These are phyloP conservation scores for Strigomonas culicis DNA, from an alignment of 208 protist species.

Conservation along the genomic window DNA sequence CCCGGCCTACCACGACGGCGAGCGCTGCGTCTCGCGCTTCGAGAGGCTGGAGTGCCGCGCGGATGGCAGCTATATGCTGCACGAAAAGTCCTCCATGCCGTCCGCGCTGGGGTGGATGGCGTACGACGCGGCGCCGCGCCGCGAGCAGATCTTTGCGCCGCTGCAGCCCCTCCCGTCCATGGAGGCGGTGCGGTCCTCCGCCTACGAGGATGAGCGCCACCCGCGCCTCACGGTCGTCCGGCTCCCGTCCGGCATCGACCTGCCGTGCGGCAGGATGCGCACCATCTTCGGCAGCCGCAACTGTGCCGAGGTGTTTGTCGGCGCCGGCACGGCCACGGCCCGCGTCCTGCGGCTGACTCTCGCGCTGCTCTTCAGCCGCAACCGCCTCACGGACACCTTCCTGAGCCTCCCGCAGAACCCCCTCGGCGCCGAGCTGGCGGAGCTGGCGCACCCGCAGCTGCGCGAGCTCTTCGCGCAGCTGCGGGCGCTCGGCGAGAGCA, in stretches of 20 bases:
- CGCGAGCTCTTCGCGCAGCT: slow-evolving; percentile 30
- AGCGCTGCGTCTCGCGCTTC: slow-evolving; percentile 60
- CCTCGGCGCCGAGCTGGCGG: slow-evolving; percentile 30
- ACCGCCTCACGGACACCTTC: slow-evolving; percentile 33
- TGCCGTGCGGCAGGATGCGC: slow-evolving; percentile 20
- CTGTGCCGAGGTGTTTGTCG: slow-evolving; percentile 33
- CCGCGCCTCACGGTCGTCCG: slow-evolving; percentile 36
- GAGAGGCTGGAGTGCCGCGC: slow-evolving; percentile 26
- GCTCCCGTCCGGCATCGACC: slow-evolving; percentile 24
- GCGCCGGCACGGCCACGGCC: slow-evolving; percentile 35
- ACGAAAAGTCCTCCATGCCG: slow-evolving; percentile 26
- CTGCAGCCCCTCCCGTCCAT: slow-evolving; percentile 36
- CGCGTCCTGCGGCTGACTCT: slow-evolving; percentile 62
- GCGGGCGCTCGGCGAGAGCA: slow-evolving; percentile 12
- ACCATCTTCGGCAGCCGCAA: slow-evolving; percentile 28
- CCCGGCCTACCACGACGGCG: slow-evolving; percentile 48
- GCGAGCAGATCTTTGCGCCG: slow-evolving; percentile 36
- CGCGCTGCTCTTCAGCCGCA: slow-evolving; percentile 46
- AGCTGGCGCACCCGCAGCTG: slow-evolving; percentile 18
- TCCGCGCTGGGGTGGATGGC: slow-evolving; percentile 52
- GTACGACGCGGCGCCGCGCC: slow-evolving; percentile 37
- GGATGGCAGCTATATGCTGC: slow-evolving; percentile 35
- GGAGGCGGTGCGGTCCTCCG: slow-evolving; percentile 32
- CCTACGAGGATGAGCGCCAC: slow-evolving; percentile 37
- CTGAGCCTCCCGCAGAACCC: slow-evolving; percentile 46